phyloP scores from a whole-genome alignment of 805 yeast species.

The Sugiyamaella mastotermitis region DNA sequence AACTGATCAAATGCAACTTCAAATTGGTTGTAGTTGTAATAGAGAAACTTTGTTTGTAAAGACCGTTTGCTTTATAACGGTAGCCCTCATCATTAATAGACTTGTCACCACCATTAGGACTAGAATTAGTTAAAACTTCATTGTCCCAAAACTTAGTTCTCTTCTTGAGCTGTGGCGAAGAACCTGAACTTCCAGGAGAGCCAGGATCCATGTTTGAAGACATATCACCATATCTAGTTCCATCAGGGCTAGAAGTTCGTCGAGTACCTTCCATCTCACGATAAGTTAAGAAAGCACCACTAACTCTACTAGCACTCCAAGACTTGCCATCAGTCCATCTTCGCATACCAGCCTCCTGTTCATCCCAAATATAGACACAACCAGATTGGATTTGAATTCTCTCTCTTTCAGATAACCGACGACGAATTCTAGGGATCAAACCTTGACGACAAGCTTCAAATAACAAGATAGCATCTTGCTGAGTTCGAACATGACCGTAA shows the following conservation, averaged over 20 bases:
- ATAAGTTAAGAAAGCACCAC: constrained; percentile 56
- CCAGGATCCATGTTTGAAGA: not conserved
- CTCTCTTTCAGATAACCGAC: constrained; percentile 54
- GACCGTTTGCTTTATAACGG: constrained; percentile 44
- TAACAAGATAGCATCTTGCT: constrained; percentile 57
- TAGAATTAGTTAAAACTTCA: constrained; percentile 3
- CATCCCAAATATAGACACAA: constrained; percentile 66
- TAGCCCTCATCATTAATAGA: constrained; percentile 25
- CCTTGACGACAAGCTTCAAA: constrained; percentile 59
- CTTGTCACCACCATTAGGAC: not conserved
- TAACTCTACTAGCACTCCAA: constrained; percentile 69
- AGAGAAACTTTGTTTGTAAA: constrained; percentile 60
- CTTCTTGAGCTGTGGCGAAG: constrained; percentile 10
- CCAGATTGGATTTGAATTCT: constrained; percentile 50
- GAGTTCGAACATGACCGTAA: constrained; percentile 50
- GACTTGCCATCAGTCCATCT: constrained; percentile 75
- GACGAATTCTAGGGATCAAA: constrained; percentile 47
- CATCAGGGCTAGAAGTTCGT: constrained; percentile 5
- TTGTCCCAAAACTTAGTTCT: constrained; percentile 10
- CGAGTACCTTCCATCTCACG: constrained; percentile 46
- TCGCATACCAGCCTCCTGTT: constrained; percentile 60
- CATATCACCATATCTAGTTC: no score
- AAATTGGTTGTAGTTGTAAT: constrained; percentile 45
- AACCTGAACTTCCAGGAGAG: constrained; percentile 1
- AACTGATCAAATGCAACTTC: constrained; percentile 57